Evolutionary conservation across 352 stramenopile genomes (phyloP), one percentile per base, ranked within the genome.

Genomic region (Globisporangium carolinianum): DNA sequence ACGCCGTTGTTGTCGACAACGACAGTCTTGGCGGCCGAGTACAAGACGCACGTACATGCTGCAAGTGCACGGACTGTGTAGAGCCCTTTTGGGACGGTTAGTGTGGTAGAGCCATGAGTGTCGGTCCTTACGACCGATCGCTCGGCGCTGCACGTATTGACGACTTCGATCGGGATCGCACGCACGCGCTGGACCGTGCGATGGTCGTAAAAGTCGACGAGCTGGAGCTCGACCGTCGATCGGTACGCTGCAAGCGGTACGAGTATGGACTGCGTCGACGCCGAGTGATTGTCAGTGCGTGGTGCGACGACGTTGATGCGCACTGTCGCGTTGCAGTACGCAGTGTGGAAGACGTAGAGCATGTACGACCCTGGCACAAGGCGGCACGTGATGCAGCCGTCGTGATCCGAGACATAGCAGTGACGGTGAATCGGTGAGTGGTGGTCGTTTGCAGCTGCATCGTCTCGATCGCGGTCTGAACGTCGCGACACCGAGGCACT

Each of bases 131-230:
- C 53, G 38, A 82, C 50, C 35, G 68, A 69, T 53, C 76, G 67
- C 55, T 84, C 65, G 0, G 67, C 73, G 18, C 71, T 84, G 57
- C 68, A 81, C 47, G 84, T 87, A 54, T 87, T 68, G 6, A 69
- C 73, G 41, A 89, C 72, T 51, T 76, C 55, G 51, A 89, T 62
- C 0, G 79, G 68, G 48, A 87, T 83, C 1, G 63, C 68, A 24
- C 61, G 66, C 4, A 87, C 61, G 24, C 62, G 57, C 41, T 83
- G 72, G 3, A 14, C 53, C 63, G 43, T 84, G 61, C 47, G 80
- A 32, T 32, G 73, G 14, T 86, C 60, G 43, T 87, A 89, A 35
- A 86, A 89, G 58, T 89, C 79, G 1, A 87, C 77, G 10, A 87
- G 58, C 53, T 89, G 79, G 42, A 89, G 68, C 24, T 54, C 58